Conservation (phyloP, 2,329 filamentous ascomycete genomes). For the Aspergillus sp. region DNA sequence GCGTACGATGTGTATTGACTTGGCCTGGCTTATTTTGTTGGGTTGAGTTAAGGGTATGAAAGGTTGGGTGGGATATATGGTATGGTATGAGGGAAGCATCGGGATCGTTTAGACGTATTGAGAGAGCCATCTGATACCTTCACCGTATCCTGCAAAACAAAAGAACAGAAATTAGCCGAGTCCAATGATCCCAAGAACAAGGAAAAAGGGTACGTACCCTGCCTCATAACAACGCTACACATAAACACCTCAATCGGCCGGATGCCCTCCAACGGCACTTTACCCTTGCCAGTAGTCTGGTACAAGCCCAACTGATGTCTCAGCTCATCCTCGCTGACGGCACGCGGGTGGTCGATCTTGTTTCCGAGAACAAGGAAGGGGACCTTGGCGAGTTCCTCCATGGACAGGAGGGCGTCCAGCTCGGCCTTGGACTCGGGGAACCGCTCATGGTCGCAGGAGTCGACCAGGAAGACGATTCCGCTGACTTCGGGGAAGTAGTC, state of each 20-base stretch:
- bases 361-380: constrained; percentile 95
- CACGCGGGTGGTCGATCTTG: constrained; percentile 98
- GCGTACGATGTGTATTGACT: too few species aligned
- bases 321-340: constrained; percentile 91
- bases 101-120: constrained; percentile 69
- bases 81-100: background rate
- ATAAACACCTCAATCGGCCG: constrained; percentile 96
- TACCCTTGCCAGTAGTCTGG: constrained; percentile 94
- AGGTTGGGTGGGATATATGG: too few species aligned
- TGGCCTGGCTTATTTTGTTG: too few species aligned
- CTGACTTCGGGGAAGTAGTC: constrained; percentile 96
- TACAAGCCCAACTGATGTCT: constrained; percentile 87
- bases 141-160: constrained; percentile 61
- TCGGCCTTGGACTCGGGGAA: constrained; percentile 93
- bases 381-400: constrained; percentile 95
- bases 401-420: constrained; percentile 86
- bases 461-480: constrained; percentile 95
- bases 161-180: too few species aligned
- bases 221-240: constrained; percentile 98
- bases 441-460: constrained; percentile 94
- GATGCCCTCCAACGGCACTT: constrained; percentile 85
- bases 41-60: background rate
- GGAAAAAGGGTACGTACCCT: constrained; percentile 52
- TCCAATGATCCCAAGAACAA: too few species aligned
- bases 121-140: constrained; percentile 84